These are phyloP conservation scores for Xanthoconium separans DNA, from an alignment of 1,284 basidiomycete genomes.

Conservation along the genomic window DNA sequence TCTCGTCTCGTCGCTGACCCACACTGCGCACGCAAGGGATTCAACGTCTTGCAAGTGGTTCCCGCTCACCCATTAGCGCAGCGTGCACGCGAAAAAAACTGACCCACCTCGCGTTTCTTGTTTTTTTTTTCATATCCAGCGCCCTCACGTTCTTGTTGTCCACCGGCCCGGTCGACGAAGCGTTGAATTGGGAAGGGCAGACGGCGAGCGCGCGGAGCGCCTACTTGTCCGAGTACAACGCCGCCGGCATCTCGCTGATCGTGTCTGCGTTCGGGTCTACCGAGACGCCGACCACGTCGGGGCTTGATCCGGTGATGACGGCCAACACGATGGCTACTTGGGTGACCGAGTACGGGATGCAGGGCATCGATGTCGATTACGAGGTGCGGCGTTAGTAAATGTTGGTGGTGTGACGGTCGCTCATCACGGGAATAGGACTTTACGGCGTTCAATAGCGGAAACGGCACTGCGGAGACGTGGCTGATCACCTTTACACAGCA, in stretches of 20 bases:
- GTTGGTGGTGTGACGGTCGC: background rate
- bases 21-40: constrained; percentile 36
- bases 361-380: constrained; percentile 59
- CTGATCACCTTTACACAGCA: constrained; percentile 45
- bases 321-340: constrained; percentile 49
- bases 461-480: constrained; percentile 42
- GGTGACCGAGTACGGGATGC: constrained; percentile 47
- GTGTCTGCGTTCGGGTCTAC: constrained; percentile 54
- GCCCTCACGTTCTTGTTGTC: constrained; percentile 44
- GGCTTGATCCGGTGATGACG: constrained; percentile 38
- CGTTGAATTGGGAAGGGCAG: constrained; percentile 39
- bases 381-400: constrained; percentile 33
- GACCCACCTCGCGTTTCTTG: too few species aligned
- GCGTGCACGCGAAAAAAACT: too few species aligned
- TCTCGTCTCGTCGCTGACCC: background rate
- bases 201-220: constrained; percentile 32
- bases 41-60: constrained; percentile 45
- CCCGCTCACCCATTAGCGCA: too few species aligned
- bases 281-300: constrained; percentile 46
- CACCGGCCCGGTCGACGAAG: constrained; percentile 45
- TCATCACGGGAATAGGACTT: constrained; percentile 40
- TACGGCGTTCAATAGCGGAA: constrained; percentile 39
- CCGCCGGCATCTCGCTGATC: constrained; percentile 48
- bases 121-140: constrained; percentile 30
- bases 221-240: constrained; percentile 42